A percentile compares a stretch with the other conserved stretches of the same genome.
Conservation (phyloP, 805 yeast species). For the Metschnikowia gruessii region DNA sequence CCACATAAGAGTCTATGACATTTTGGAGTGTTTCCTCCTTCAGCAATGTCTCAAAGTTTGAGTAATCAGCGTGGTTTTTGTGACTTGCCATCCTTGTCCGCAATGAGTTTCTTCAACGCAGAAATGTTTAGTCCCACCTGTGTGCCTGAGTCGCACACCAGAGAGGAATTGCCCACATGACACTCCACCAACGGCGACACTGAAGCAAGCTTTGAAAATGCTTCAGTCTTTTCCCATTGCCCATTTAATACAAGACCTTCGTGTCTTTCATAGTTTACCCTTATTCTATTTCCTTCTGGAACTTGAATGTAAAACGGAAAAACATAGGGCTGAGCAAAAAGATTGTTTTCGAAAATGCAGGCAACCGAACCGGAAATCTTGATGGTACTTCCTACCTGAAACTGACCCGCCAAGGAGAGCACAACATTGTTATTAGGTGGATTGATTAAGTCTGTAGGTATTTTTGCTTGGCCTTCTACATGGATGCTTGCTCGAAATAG, state of each 20-base stretch:
- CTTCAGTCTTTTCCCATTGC: conserved; percentile 13
- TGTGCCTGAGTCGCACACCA: conserved; percentile 13
- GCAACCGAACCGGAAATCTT: conserved; percentile 15
- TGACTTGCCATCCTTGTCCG: conserved; percentile 7
- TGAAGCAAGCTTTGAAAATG: conserved; percentile 11
- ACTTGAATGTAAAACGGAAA: conserved; percentile 14
- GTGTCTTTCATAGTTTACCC: background rate
- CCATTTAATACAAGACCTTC: conserved; percentile 11
- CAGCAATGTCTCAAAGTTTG: conserved; percentile 45
- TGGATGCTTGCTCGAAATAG: conserved; percentile 9
- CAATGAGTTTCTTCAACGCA: conserved; percentile 3
- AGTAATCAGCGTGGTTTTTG: conserved; percentile 66
- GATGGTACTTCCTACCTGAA: conserved; percentile 8
- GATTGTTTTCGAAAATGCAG: conserved; percentile 12
- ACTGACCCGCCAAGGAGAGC: conserved; percentile 9
- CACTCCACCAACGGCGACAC: conserved; percentile 17
- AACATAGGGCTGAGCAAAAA: conserved; percentile 17
- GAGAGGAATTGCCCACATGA: conserved; percentile 10
- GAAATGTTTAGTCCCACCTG: conserved; percentile 4
- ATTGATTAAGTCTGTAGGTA: conserved; percentile 4
- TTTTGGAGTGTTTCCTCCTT: conserved; percentile 57
- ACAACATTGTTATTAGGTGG: conserved; percentile 1
- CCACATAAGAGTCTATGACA: conserved; percentile 59
- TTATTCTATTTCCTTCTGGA: conserved; percentile 13
- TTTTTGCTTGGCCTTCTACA: conserved; percentile 1